These are phyloP conservation scores for Suillus subaureus DNA, from an alignment of 768 basidiomycete genomes.

Conservation along the genomic window DNA sequence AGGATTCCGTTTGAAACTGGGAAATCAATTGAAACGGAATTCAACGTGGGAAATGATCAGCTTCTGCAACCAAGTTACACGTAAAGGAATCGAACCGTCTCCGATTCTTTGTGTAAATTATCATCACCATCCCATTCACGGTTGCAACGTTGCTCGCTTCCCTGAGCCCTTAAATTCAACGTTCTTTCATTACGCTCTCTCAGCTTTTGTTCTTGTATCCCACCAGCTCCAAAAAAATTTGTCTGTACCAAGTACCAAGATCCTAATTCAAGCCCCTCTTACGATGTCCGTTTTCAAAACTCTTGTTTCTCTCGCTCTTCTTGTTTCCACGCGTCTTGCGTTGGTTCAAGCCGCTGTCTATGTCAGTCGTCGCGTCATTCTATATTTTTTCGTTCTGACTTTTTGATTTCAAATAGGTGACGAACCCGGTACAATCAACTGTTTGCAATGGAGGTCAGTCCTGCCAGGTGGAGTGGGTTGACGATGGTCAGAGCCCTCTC, in stretches of 20 bases:
- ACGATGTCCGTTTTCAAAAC: slow-evolving; percentile 18
- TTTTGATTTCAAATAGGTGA: slow-evolving; percentile 40
- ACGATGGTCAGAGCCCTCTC: slow-evolving; percentile 58
- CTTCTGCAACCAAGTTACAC: not conserved
- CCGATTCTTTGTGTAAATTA: slow-evolving; percentile 2
- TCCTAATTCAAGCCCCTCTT: slow-evolving; percentile 11
- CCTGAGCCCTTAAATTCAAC: slow-evolving; percentile 29
- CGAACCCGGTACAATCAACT: slow-evolving; percentile 43
- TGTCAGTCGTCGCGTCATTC: slow-evolving; percentile 13
- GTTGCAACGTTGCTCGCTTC: slow-evolving; percentile 23
- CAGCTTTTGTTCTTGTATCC: slow-evolving; percentile 10
- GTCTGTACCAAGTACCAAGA: not conserved
- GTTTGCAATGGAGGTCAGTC: slow-evolving; percentile 55
- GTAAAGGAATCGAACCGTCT: not conserved
- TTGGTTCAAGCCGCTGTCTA: slow-evolving; percentile 21
- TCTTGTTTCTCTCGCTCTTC: slow-evolving; percentile 22
- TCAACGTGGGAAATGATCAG: slow-evolving; percentile 12
- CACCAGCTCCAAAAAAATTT: not conserved
- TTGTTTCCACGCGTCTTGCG: slow-evolving; percentile 19
- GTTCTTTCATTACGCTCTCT: slow-evolving; percentile 12
- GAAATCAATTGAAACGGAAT: not conserved
- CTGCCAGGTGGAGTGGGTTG: slow-evolving; percentile 62
- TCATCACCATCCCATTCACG: slow-evolving; percentile 10
- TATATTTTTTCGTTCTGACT: not conserved
- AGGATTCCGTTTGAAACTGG: slow-evolving; percentile 12